A percentile compares a stretch with the other conserved stretches of the same genome.
Conservation (phyloP, 768 basidiomycete genomes). For the Collybiopsis confluens region DNA sequence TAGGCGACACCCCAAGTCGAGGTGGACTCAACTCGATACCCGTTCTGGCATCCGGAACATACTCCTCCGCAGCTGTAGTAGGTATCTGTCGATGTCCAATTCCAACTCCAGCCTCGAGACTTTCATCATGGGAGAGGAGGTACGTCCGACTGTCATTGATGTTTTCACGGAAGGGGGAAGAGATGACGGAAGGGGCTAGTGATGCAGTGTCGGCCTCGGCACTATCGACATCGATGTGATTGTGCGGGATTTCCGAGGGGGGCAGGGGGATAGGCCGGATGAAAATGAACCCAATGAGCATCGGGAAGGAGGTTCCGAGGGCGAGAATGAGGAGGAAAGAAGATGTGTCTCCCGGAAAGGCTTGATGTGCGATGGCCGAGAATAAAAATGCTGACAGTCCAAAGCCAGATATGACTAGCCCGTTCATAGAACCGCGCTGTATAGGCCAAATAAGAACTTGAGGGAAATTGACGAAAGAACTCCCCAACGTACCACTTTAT, state of each 20-base stretch:
- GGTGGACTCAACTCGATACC: slow-evolving; percentile 9
- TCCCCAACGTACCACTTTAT: slow-evolving; percentile 42
- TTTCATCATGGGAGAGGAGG: background rate
- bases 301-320: slow-evolving; percentile 54
- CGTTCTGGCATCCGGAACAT: background rate
- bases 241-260: background rate
- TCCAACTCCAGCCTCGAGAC: background rate
- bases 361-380: slow-evolving; percentile 48
- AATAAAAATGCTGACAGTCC: slow-evolving; percentile 70
- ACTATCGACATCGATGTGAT: background rate
- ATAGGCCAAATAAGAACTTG: background rate
- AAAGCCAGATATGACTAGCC: slow-evolving; percentile 58
- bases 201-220: slow-evolving; percentile 6
- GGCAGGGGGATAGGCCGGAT: slow-evolving; percentile 44
- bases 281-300: slow-evolving; percentile 50
- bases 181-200: background rate
- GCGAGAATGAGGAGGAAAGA: slow-evolving; percentile 53
- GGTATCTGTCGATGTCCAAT: slow-evolving; percentile 7
- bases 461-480: background rate
- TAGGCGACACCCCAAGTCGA: background rate
- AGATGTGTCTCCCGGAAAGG: slow-evolving; percentile 56
- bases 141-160: slow-evolving; percentile 4
- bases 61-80: slow-evolving; percentile 7
- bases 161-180: too few species aligned
- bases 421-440: slow-evolving; percentile 51